Conservation (phyloP, 139 green algal genomes). For the Deuterostichococcus epilithicus region DNA sequence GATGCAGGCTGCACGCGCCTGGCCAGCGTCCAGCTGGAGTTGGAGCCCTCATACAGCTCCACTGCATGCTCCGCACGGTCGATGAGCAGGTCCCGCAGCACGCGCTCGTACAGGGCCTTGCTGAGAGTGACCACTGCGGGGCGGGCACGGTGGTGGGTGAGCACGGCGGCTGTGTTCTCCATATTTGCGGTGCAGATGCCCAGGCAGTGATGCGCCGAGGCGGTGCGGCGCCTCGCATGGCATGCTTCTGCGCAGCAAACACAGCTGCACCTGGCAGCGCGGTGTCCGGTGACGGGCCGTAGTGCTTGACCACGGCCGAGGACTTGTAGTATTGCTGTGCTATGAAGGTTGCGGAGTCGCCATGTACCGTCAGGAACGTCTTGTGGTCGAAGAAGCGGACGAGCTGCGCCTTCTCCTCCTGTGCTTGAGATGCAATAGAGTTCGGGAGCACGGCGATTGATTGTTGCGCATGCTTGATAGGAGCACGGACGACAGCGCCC, state of each 20-base stretch:
- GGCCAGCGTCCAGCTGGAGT: conserved; percentile 35
- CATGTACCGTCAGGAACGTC: conserved; percentile 82
- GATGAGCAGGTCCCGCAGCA: conserved; percentile 79
- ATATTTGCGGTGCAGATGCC: background rate
- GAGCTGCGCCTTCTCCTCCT: conserved; percentile 39
- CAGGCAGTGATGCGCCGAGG: too few relatives aligned
- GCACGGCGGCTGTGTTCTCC: conserved; percentile 28
- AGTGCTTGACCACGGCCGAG: conserved; percentile 56
- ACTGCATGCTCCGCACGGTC: conserved; percentile 64
- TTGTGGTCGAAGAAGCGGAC: conserved; percentile 69
- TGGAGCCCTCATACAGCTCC: conserved; percentile 80
- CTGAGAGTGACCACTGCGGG: conserved; percentile 66
- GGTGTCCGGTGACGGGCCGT: conserved; percentile 24
- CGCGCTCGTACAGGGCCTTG: conserved; percentile 63
- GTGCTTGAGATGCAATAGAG: background rate
- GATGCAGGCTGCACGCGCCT: conserved; percentile 14
- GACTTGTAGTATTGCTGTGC: conserved; percentile 79
- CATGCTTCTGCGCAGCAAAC: too few relatives aligned
- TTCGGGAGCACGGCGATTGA: background rate
- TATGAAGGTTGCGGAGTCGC: conserved; percentile 68
- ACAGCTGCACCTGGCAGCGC: conserved; percentile 9
- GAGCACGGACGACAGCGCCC: background rate
- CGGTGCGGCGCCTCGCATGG: too few relatives aligned
- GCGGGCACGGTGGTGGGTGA: conserved; percentile 17
- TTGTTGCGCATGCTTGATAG: background rate